A percentile compares a stretch with the other conserved stretches of the same genome.
Conservation (phyloP, 2,329 filamentous ascomycete genomes). For the Teratosphaeria gauchensis region DNA sequence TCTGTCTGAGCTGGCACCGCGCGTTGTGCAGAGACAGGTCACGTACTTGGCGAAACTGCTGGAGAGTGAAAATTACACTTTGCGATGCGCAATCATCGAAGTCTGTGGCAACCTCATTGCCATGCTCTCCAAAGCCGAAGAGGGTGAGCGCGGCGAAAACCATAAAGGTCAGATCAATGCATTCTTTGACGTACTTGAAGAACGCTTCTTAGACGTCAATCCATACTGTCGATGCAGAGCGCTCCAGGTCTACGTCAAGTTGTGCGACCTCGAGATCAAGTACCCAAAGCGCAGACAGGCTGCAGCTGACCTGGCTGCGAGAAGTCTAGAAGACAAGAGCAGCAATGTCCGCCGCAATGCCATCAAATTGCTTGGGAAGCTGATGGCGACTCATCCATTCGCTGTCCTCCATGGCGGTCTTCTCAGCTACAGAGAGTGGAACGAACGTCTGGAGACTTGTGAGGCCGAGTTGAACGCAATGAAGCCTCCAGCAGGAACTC, state of each 20-base stretch:
- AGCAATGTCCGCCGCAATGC: conserved; percentile 94
- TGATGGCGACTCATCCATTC: conserved; percentile 93
- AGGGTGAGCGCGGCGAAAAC: conserved; percentile 71
- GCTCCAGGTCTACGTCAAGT: conserved; percentile 83
- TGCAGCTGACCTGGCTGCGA: conserved; percentile 75
- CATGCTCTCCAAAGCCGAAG: conserved; percentile 78
- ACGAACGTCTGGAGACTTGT: conserved; percentile 67
- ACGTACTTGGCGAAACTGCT: conserved; percentile 87
- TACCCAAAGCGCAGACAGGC: conserved; percentile 85
- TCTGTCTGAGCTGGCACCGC: conserved; percentile 81
- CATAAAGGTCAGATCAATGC: conserved; percentile 91
- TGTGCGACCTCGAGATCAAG: conserved; percentile 92
- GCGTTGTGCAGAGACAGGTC: conserved; percentile 95
- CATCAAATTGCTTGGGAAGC: conserved; percentile 77
- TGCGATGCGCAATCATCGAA: conserved; percentile 88
- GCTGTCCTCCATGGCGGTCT: conserved; percentile 83
- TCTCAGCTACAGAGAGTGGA: conserved; percentile 78
- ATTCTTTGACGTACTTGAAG: conserved; percentile 93
- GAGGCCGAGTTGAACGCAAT: conserved; percentile 73
- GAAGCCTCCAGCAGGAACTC: conserved; percentile 69
- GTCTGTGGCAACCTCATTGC: conserved; percentile 92
- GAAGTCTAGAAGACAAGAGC: conserved; percentile 93
- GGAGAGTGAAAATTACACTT: conserved; percentile 93
- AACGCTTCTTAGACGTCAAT: conserved; percentile 92
- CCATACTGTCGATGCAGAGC: conserved; percentile 88